Evolutionary conservation across 176 grass and related monocot species (phyloP).

Genomic region (Melocanna baccifera): DNA sequence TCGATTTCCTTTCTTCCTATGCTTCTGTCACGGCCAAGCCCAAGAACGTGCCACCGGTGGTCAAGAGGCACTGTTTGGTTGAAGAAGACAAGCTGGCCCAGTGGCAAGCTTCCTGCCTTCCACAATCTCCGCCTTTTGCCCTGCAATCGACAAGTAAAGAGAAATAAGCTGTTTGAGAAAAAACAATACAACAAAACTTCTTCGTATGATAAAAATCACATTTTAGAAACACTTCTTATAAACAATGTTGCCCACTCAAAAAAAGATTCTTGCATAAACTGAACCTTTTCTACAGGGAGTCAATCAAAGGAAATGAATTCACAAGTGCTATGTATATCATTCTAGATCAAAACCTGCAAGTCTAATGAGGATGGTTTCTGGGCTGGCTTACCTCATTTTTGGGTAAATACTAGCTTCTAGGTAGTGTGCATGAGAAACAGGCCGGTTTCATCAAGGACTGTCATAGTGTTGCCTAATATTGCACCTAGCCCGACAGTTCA

Average conservation of each 20-base stretch:
- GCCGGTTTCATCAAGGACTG: neutral
- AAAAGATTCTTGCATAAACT: neutral
- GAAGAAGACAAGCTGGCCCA: slow-evolving; percentile 81
- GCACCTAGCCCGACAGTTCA: neutral
- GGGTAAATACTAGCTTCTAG: neutral
- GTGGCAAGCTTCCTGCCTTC: slow-evolving; percentile 68
- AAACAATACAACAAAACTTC: neutral
- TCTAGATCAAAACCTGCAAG: neutral
- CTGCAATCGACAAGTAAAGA: slow-evolving; percentile 31
- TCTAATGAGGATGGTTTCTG: neutral
- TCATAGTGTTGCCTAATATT: neutral
- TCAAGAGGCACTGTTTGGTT: slow-evolving; percentile 65
- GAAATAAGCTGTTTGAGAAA: neutral
- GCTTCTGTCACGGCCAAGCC: slow-evolving; percentile 50
- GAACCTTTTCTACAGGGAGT: neutral
- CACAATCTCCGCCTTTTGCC: slow-evolving; percentile 56
- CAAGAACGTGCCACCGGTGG: slow-evolving; percentile 58
- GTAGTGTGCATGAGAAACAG: neutral
- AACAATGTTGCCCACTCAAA: neutral
- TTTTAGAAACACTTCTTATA: neutral
- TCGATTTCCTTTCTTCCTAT: slow-evolving; percentile 40
- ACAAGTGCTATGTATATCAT: neutral
- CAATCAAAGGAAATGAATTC: neutral
- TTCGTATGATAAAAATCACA: neutral
- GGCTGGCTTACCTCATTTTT: neutral